Conservation (phyloP, 345 rosid species). For the Moricandia arvensis region DNA sequence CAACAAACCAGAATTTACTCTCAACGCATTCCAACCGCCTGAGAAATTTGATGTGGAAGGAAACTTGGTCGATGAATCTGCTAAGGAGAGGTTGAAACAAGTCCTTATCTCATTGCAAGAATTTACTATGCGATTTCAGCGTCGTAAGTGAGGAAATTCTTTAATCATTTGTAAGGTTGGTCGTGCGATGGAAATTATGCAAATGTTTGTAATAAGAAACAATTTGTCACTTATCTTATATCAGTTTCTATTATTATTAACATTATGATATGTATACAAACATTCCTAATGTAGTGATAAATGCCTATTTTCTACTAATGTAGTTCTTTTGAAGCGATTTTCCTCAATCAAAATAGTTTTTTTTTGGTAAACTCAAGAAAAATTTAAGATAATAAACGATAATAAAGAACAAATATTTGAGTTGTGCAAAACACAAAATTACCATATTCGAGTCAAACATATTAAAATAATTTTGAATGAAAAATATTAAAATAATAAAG, state of each 20-base stretch:
- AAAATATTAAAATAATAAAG: no score
- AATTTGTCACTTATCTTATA: neutral
- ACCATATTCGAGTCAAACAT: no score
- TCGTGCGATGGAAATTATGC: neutral
- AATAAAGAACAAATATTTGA: no score
- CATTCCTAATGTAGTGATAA: no score
- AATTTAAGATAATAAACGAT: no score
- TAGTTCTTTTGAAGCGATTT: no score
- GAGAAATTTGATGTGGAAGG: constrained; percentile 73
- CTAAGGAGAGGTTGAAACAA: constrained; percentile 47
- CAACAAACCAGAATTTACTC: constrained; percentile 74
- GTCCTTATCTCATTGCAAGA: constrained; percentile 60
- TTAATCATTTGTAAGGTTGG: neutral
- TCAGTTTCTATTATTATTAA: neutral
- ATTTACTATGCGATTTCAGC: constrained; percentile 54
- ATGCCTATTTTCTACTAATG: no score
- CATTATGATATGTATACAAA: no score
- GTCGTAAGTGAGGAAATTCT: constrained; percentile 17
- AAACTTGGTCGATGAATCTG: constrained; percentile 51
- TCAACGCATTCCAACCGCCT: constrained; percentile 72
- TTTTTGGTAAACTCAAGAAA: no score
- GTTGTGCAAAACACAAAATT: no score
- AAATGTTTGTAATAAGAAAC: constrained; percentile 10
- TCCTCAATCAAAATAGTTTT: no score
- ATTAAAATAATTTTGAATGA: no score